phyloP scores from a whole-genome alignment of 208 protist species.

The Crithidia fasciculata region DNA sequence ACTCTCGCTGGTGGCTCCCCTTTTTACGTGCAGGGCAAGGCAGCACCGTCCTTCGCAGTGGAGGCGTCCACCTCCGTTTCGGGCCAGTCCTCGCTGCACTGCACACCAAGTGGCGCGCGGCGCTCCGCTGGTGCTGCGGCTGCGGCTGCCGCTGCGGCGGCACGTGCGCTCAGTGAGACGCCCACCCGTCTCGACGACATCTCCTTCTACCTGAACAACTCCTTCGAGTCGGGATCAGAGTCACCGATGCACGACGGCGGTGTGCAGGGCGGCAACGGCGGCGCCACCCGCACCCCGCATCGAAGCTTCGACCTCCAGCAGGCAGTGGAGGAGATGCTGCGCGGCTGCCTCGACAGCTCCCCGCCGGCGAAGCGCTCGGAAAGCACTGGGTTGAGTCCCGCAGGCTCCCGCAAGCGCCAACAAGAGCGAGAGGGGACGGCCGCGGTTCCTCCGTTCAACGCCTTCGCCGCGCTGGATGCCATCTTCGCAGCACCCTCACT shows the following conservation, averaged over 20 bases:
- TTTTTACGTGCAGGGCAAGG: conserved; percentile 8
- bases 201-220: conserved; percentile 33
- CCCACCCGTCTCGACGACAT: conserved; percentile 29
- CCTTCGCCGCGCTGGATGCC: conserved; percentile 14
- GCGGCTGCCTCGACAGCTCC: conserved; percentile 31
- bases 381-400: conserved; percentile 1
- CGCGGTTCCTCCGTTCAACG: background rate
- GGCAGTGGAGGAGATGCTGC: conserved; percentile 44
- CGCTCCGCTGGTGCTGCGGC: conserved; percentile 14
- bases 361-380: conserved; percentile 24
- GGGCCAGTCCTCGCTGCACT: conserved; percentile 19
- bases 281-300: background rate
- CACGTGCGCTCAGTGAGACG: conserved; percentile 18
- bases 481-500: conserved; percentile 11
- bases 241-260: conserved; percentile 10
- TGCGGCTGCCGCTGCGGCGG: conserved; percentile 2
- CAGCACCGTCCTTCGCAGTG: background rate
- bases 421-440: conserved; percentile 4
- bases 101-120: conserved; percentile 28
- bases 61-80: background rate
- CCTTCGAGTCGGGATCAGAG: conserved; percentile 34
- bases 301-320: conserved; percentile 28
- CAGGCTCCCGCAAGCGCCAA: conserved; percentile 4
- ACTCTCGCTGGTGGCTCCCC: background rate
- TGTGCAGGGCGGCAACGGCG: background rate